Conservation (phyloP, 2,329 filamentous ascomycete species). For the Macrophomina phaseolina region DNA sequence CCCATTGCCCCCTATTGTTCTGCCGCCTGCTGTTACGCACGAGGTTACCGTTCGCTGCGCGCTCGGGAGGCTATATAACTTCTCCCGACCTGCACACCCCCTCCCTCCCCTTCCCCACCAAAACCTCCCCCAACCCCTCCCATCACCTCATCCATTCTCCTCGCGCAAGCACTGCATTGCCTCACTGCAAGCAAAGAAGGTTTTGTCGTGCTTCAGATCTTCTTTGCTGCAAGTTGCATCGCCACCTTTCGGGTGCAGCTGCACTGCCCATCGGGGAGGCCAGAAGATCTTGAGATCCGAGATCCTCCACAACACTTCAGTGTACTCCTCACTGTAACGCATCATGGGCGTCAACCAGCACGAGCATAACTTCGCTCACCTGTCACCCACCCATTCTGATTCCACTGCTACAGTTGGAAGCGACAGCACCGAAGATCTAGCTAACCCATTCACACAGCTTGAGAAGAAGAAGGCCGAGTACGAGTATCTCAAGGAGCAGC, state of each 20-base stretch:
- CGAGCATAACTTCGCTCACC: not conserved
- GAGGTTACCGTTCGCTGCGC: not conserved
- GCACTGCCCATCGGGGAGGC: conserved; percentile 1
- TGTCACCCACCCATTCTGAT: not conserved
- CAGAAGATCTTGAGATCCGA: conserved; percentile 9
- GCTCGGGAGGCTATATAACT: not conserved
- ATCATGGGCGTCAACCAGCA: too few species aligned
- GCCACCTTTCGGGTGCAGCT: conserved; percentile 19
- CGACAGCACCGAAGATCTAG: not conserved
- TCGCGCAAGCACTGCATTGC: conserved; percentile 1
- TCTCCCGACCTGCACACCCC: conserved; percentile 10
- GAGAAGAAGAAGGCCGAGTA: conserved; percentile 94
- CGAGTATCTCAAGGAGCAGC: conserved; percentile 87
- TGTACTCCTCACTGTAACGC: not conserved
- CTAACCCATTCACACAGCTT: conserved; percentile 61
- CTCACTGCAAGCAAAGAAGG: not conserved
- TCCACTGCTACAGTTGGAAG: not conserved
- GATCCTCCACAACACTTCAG: conserved; percentile 8
- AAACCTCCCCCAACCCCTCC: not conserved
- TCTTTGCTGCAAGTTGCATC: conserved; percentile 5
- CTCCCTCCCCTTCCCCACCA: not conserved
- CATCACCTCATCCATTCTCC: conserved; percentile 12
- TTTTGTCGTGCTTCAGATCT: conserved; percentile 5
- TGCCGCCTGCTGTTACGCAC: not conserved
- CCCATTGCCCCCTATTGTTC: not conserved